A percentile compares a stretch with the other conserved stretches of the same genome.
These are phyloP conservation scores for Populus hybrid DNA, from an alignment of 441 rosid species.

Conservation along the genomic window DNA sequence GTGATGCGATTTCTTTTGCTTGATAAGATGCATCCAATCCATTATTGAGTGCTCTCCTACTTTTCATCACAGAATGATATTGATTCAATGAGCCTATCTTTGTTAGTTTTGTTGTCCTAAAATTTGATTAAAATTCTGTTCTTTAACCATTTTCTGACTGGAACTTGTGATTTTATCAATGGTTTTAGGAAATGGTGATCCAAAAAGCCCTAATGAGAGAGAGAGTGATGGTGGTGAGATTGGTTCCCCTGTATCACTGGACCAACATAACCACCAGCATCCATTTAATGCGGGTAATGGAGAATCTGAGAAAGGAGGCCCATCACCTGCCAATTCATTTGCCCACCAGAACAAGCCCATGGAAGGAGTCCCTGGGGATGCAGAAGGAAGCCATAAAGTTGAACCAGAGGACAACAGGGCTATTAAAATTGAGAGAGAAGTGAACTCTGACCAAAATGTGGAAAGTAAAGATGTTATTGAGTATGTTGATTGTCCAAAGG, in stretches of 20 bases:
- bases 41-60: neutral
- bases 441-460: constrained; percentile 29
- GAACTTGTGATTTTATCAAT: constrained; percentile 6
- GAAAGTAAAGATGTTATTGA: constrained; percentile 33
- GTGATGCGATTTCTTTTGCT: neutral
- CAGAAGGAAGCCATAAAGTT: constrained; percentile 14
- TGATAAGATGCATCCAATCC: neutral
- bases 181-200: constrained; percentile 41
- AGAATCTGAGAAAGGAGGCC: constrained; percentile 34
- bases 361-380: constrained; percentile 22
- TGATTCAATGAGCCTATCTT: neutral
- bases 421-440: constrained; percentile 23
- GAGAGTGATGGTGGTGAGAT: constrained; percentile 49
- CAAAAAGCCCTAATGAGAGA: constrained; percentile 50
- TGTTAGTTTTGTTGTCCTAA: neutral
- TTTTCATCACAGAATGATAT: neutral
- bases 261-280: constrained; percentile 30
- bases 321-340: constrained; percentile 28
- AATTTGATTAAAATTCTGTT: constrained; percentile 4
- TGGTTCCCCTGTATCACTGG: constrained; percentile 45
- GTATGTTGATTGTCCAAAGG: constrained; percentile 31
- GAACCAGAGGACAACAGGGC: constrained; percentile 24
- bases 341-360: constrained; percentile 26
- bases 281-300: constrained; percentile 32
- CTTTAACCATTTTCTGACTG: neutral